Base-by-base conservation (phyloP, 306 rosid species). In the Lablab purpureus region DNA sequence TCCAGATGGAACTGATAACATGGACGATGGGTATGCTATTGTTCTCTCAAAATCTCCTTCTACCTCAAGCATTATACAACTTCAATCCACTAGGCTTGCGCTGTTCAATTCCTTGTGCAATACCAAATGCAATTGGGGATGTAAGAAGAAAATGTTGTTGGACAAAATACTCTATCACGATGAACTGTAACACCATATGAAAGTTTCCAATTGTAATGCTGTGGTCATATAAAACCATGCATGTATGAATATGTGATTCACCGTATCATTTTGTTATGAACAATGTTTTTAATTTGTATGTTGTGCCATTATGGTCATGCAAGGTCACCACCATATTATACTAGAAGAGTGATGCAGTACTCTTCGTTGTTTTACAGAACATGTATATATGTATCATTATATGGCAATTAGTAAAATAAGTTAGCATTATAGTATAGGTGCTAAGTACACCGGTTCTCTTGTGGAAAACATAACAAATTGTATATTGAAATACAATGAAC, bases 21-120 rank as follows among this genome's bases (percentile, higher is more conserved):
- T 94, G 98, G 93, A 94, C 54, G 97, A 94, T 62, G 98, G 98
- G 0, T 94, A 92, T 79, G 97, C 94, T 18, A 75, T 92, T 79
- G 91, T 89, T 76, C 83, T 90, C 8, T 84, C 98, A 1, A 87
- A 87, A 64, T 78, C 90, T 80, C 81, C 94, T 71, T 89, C 97
- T 25, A 85, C 93, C 3, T 60, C 97, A 73, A 80, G 73, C 40
- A 86, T 94, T 78, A 81, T 90, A 6, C 56, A 94, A 47, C 87
- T 80, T 77, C 97, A 94, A 19, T 94, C 97, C 51, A 32, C 66
- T 45, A 89, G 88, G 67, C 89, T 94, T 34, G 67, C 88, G 23
- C 27, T 85, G 56, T 87, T 92, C 84, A 94, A 90, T 86, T 81
- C 93, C 10, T 12, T 74, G 78, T 92, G 97, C 68, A 84, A 91